Base-by-base conservation (phyloP, 1,284 basidiomycete genomes). In the Marasmius sp. region DNA sequence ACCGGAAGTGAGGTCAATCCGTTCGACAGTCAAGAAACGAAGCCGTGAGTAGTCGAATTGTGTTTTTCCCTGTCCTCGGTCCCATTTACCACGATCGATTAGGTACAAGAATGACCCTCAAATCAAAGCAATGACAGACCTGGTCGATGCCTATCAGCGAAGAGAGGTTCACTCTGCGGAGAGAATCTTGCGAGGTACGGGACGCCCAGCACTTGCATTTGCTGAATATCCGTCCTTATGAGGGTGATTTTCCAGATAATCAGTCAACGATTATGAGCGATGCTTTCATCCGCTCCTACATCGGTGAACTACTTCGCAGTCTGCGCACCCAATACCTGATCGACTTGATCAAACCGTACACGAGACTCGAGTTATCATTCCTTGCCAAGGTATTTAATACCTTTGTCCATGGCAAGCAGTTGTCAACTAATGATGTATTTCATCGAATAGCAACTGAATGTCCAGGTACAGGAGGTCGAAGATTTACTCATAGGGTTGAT, bases 11-110 rank as follows among this genome's bases (percentile, higher is more conserved):
- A 97, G 71, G 97, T 99, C 77, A 98, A 99, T 74, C 97, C 97
- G 0, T 99, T 99, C 73, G 97, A 99, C 77, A 97, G 94, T 70
- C 97, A 99, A 76, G 97, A 99, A 79, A 99, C 97, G 7, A 99
- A 99, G 73, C 97, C 97, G 84, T 95, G 66, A 69, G 87, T 79
- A 56, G 52, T 37, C 9, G 5, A 6, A 14, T 33, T 0, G 20
- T 2, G 10, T 14, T 20, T 38, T 52, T 7, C 38, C n/a, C 41
- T 11, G n/a, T 48, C n/a, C 47, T 58, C 20, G 50, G 45, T 27
- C 38, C 45, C 36, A 27, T 33, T 55, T 27, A 34, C 22, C 61
- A 41, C 20, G 48, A 36, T 48, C 56, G 37, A 58, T 33, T 69
- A 95, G 93, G 61, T 99, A 99, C 79, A 98, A 98, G 81, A 94